Conservation (phyloP, 495 filamentous ascomycete species). For the Aspergillus sparsus region DNA sequence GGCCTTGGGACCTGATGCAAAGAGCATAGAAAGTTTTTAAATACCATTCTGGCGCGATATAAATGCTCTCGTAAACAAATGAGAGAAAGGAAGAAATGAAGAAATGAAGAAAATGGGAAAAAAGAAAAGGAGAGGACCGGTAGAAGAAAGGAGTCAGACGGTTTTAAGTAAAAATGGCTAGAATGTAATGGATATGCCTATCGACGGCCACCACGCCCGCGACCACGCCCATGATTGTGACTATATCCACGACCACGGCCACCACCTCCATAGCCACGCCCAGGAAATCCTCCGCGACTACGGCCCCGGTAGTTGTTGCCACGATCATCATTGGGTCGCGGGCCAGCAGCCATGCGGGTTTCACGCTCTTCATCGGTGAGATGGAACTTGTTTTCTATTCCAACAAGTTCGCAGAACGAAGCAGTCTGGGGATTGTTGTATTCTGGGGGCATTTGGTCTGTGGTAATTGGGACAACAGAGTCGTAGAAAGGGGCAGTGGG, state of each 20-base stretch:
- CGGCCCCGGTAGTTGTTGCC: background rate
- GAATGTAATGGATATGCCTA: too few relatives aligned
- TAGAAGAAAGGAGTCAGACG: too few relatives aligned
- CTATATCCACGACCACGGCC: slow-evolving; percentile 25
- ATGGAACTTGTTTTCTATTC: slow-evolving; percentile 75
- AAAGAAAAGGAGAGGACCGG: too few relatives aligned
- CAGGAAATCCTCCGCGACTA: slow-evolving; percentile 22
- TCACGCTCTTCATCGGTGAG: slow-evolving; percentile 66
- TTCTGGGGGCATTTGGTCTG: slow-evolving; percentile 60
- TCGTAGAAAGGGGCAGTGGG: slow-evolving; percentile 73
- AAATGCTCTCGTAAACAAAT: too few relatives aligned
- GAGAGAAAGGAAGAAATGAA: too few relatives aligned
- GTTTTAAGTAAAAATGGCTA: background rate
- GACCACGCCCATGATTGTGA: slow-evolving; percentile 24
- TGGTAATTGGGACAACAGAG: slow-evolving; percentile 36
- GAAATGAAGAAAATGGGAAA: too few relatives aligned
- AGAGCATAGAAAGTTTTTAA: too few relatives aligned
- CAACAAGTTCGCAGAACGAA: slow-evolving; percentile 73
- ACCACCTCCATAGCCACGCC: slow-evolving; percentile 24
- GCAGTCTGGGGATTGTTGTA: slow-evolving; percentile 82
- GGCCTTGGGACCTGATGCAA: too few relatives aligned
- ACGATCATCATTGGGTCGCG: slow-evolving; percentile 27
- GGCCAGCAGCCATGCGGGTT: slow-evolving; percentile 44
- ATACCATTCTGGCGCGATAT: too few relatives aligned
- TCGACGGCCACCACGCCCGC: slow-evolving; percentile 16